These are phyloP conservation scores for Salvia hispanica DNA, from an alignment of 257 asterid species.

Conservation along the genomic window DNA sequence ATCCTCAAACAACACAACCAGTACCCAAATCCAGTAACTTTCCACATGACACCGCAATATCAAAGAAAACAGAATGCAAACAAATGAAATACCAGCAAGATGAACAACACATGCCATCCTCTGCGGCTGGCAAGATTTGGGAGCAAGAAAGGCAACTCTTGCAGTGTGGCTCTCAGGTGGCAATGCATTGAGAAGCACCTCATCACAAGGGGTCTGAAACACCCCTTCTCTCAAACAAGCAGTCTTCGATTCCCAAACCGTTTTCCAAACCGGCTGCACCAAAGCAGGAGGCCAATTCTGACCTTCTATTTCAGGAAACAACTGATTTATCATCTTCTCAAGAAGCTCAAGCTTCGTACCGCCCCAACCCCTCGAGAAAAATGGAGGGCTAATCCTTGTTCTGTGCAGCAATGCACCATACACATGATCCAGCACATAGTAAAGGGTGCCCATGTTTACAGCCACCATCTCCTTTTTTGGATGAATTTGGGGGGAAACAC, in stretches of 20 bases:
- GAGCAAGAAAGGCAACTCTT: conserved; percentile 84
- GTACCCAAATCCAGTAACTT: neutral
- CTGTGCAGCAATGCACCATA: conserved; percentile 93
- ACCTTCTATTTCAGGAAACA: conserved; percentile 71
- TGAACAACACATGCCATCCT: conserved; percentile 93
- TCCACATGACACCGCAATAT: neutral
- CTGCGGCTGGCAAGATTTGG: conserved; percentile 58
- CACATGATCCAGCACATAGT: conserved; percentile 84
- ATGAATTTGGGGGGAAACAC: neutral
- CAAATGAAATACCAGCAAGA: conserved; percentile 70
- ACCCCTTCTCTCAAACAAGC: conserved; percentile 84
- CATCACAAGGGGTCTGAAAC: conserved; percentile 82
- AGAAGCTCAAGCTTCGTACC: conserved; percentile 84
- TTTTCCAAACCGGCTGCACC: conserved; percentile 79
- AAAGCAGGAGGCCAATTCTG: conserved; percentile 75
- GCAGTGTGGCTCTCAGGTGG: conserved; percentile 89
- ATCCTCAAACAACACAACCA: conserved; percentile 1
- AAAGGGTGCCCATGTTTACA: conserved; percentile 81
- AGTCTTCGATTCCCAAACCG: conserved; percentile 81
- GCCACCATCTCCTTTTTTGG: conserved; percentile 48
- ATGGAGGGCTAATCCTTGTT: conserved; percentile 79
- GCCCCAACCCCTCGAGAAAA: conserved; percentile 96
- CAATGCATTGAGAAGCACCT: conserved; percentile 75
- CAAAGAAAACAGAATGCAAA: conserved; percentile 12
- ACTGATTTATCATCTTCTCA: conserved; percentile 72